Conservation (phyloP, 805 yeast species). For the Isabelozyma gotoi region DNA sequence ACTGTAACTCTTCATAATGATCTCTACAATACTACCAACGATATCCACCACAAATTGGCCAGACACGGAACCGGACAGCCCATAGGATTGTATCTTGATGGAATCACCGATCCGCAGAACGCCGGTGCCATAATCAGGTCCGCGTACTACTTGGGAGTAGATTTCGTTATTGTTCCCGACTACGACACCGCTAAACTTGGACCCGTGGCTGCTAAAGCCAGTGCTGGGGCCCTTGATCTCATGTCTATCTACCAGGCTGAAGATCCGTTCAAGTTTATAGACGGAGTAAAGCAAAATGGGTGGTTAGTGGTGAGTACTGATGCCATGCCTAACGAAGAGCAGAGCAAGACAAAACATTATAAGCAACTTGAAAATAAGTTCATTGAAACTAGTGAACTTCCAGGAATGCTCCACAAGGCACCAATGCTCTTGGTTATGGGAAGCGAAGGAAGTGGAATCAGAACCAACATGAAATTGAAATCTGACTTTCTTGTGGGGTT, state of each 20-base stretch:
- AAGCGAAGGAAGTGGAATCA: constrained; percentile 81
- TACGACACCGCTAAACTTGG: constrained; percentile 73
- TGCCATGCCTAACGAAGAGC: constrained; percentile 28
- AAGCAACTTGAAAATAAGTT: constrained; percentile 31
- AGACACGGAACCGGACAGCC: constrained; percentile 37
- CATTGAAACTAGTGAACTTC: constrained; percentile 43
- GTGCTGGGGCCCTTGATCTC: constrained; percentile 82
- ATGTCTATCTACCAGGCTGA: constrained; percentile 57
- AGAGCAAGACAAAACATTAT: constrained; percentile 24
- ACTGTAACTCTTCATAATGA: constrained; percentile 16
- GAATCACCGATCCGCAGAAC: constrained; percentile 83
- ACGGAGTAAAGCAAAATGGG: constrained; percentile 51
- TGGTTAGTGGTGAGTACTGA: constrained; percentile 75
- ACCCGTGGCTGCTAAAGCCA: constrained; percentile 75
- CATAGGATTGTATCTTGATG: constrained; percentile 73
- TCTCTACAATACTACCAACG: constrained; percentile 11
- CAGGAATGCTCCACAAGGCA: constrained; percentile 37
- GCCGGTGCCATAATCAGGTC: constrained; percentile 81
- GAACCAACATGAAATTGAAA: constrained; percentile 60
- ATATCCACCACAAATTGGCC: constrained; percentile 12
- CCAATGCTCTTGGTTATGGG: constrained; percentile 80
- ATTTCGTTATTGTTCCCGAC: constrained; percentile 69
- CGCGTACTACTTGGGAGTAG: constrained; percentile 81
- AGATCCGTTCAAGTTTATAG: constrained; percentile 65
- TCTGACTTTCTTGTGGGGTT: constrained; percentile 54